These are phyloP conservation scores for Tricladium varicosporioides DNA, from an alignment of 2,329 filamentous ascomycete genomes.

Conservation along the genomic window DNA sequence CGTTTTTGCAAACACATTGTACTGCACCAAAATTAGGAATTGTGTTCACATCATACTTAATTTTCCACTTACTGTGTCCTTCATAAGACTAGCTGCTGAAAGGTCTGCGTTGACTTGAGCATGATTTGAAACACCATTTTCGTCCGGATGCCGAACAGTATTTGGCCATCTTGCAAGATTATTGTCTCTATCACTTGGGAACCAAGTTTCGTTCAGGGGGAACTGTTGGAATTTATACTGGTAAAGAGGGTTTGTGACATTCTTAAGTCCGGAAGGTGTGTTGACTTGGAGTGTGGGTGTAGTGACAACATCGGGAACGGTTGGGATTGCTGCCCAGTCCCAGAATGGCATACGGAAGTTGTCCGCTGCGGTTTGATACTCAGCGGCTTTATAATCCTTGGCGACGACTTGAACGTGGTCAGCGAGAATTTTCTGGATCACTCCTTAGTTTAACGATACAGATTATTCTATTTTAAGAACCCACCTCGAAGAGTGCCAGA, in stretches of 20 bases:
- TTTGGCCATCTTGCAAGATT: neutral
- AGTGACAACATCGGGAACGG: constrained; percentile 38
- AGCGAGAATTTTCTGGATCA: constrained; percentile 48
- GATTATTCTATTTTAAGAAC: neutral
- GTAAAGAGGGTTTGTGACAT: constrained; percentile 49
- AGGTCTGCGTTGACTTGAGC: neutral
- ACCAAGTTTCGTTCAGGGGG: constrained; percentile 35
- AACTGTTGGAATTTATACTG: constrained; percentile 46
- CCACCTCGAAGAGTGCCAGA: constrained; percentile 51
- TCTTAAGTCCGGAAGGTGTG: constrained; percentile 12
- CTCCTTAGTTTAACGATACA: too few species aligned
- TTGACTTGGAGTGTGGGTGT: constrained; percentile 33
- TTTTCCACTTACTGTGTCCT: neutral
- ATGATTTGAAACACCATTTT: neutral
- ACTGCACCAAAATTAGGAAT: neutral
- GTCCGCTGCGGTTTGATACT: constrained; percentile 42
- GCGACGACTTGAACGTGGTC: constrained; percentile 45
- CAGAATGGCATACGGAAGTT: constrained; percentile 45
- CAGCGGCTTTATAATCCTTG: constrained; percentile 8
- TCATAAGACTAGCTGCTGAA: neutral
- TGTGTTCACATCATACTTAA: neutral
- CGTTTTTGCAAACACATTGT: neutral
- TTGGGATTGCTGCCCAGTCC: constrained; percentile 44
- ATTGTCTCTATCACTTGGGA: constrained; percentile 9
- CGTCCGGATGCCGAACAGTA: neutral